Evolutionary conservation across 169 alveolate genomes (phyloP).

Genomic region (Cryptosporidium bovis): DNA sequence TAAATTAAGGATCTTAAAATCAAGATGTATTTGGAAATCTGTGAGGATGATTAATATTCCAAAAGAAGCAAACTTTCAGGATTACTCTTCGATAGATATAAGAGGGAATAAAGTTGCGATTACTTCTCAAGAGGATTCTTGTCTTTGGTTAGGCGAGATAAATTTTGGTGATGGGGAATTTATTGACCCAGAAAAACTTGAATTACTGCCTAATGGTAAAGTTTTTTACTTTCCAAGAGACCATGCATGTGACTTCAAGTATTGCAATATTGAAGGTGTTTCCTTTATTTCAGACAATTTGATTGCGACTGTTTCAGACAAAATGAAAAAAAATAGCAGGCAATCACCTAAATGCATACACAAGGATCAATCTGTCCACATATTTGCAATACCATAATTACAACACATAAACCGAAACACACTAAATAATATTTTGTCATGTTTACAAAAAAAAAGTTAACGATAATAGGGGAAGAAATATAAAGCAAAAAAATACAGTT

Average conservation of each 20-base stretch:
- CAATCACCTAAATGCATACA: conserved; percentile 67
- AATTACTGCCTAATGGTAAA: conserved; percentile 42
- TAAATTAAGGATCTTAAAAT: conserved; percentile 11
- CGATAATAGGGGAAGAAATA: no score
- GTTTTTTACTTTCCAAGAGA: conserved; percentile 62
- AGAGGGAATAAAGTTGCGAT: conserved; percentile 59
- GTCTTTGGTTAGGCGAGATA: conserved; percentile 64
- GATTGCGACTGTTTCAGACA: conserved; percentile 63
- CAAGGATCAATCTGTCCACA: conserved; percentile 62
- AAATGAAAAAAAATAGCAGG: conserved; percentile 63
- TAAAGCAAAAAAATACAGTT: background rate
- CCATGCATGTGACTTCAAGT: conserved; percentile 59
- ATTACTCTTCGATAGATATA: conserved; percentile 65
- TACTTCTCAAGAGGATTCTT: conserved; percentile 69
- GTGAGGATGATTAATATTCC: conserved; percentile 61
- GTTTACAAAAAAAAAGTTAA: no score
- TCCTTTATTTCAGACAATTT: conserved; percentile 72
- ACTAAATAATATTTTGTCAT: no score
- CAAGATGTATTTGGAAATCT: conserved; percentile 67
- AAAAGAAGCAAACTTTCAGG: conserved; percentile 65
- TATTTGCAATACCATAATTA: conserved; percentile 55
- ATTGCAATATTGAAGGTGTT: conserved; percentile 70
- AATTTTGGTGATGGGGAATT: conserved; percentile 70
- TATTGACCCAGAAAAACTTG: conserved; percentile 39
- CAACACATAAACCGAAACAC: no score